Evolutionary conservation across 202 grass and related monocot genomes (phyloP).

Genomic region (Panicum virgatum): DNA sequence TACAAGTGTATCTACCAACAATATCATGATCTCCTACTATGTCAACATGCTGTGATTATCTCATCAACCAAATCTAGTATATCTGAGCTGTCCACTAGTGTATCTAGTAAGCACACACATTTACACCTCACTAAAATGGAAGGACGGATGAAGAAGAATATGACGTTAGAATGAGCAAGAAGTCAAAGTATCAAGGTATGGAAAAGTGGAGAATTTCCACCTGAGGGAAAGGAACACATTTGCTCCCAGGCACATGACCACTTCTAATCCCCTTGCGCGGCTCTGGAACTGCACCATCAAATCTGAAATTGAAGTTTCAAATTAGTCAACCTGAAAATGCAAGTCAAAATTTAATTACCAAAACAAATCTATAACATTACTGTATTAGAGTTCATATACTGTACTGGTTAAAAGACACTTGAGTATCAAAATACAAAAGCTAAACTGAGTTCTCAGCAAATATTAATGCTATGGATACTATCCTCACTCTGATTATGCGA

Average conservation of each 20-base stretch:
- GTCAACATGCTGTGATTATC: background rate
- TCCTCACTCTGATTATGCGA: constrained; percentile 10
- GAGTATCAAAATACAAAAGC: constrained; percentile 13
- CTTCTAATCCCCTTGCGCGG: constrained; percentile 88
- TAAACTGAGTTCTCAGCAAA: background rate
- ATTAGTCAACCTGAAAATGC: constrained; percentile 27
- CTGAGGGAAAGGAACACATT: constrained; percentile 89
- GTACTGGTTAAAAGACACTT: background rate
- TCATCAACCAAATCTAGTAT: constrained; percentile 2
- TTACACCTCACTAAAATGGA: background rate
- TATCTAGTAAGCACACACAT: background rate
- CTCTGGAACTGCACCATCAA: constrained; percentile 82
- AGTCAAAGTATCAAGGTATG: background rate
- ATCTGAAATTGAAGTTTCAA: constrained; percentile 61
- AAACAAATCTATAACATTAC: background rate
- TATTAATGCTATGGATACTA: background rate
- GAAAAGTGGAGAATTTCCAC: constrained; percentile 38
- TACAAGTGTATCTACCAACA: background rate
- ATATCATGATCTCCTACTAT: background rate
- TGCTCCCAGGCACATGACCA: constrained; percentile 92
- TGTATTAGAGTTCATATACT: background rate
- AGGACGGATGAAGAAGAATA: background rate
- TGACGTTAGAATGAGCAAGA: background rate
- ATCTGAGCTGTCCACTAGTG: background rate
- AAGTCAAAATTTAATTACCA: background rate